These are phyloP conservation scores for Calonectria naviculata DNA, from an alignment of 2,329 filamentous ascomycete genomes.

Conservation along the genomic window DNA sequence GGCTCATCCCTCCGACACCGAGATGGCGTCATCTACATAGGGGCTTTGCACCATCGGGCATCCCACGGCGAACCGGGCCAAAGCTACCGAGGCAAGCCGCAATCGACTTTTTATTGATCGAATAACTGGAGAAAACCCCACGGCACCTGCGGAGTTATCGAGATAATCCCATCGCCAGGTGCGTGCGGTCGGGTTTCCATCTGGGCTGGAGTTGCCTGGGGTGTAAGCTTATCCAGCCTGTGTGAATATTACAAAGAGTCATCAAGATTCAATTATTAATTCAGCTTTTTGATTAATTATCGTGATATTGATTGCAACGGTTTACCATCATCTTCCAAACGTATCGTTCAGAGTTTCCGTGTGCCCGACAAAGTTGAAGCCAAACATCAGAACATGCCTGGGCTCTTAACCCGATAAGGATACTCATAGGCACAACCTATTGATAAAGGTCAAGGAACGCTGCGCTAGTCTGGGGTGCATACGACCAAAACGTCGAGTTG, in stretches of 20 bases:
- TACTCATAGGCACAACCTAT: neutral
- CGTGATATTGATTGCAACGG: neutral
- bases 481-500: constrained; percentile 24
- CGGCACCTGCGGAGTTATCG: constrained; percentile 14
- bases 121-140: constrained; percentile 15
- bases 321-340: neutral
- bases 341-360: neutral
- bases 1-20: constrained; percentile 3
- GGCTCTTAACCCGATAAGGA: constrained; percentile 9
- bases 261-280: neutral
- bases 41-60: constrained; percentile 37
- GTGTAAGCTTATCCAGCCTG: neutral
- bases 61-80: neutral
- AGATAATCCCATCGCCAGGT: constrained; percentile 11
- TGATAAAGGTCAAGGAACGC: neutral
- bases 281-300: neutral
- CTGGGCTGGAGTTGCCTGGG: neutral
- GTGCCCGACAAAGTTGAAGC: neutral
- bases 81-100: neutral
- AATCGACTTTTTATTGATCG: neutral
- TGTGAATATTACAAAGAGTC: neutral
- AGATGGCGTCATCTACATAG: constrained; percentile 37
- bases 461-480: constrained; percentile 5
- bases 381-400: neutral
- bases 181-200: neutral